Base-by-base conservation (phyloP, 352 stramenopile genomes). In the Globisporangium cederbergense region DNA sequence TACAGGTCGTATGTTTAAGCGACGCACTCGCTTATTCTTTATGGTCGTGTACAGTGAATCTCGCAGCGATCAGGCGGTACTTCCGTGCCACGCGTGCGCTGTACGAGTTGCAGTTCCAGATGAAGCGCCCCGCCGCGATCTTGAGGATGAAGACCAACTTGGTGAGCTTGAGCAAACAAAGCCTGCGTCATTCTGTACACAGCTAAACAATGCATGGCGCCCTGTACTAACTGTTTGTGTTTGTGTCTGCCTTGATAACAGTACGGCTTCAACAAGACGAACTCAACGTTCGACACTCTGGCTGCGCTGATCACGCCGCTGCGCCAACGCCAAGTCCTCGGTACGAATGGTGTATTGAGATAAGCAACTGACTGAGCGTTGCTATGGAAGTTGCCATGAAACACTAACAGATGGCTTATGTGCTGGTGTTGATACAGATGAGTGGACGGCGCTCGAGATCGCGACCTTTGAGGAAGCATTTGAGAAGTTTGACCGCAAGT, bases 401-500 rank as follows among this genome's bases (percentile, higher is more conserved):
- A 9, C 4, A n/a, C 16, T 57, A 36, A 42, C 0, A 42, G 4
- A 3, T 55, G 49, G 5, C n/a, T 7, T 18, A 1, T 57, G 6
- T 40, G 28, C 32, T 66, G 13, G 16, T 61, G 13, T 25, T 65
- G 22, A 11, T 67, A 16, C 30, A 96, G 87, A 96, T 60, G 47
- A 84, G 38, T 96, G 88, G 88, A 87, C 83, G 0, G 74, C 83
- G 2, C 72, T 83, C 11, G 83, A 96, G 57, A 77, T 96, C 34
- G 70, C 74, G 4, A 74, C 88, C n/a, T 96, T 93, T 45, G 86
- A 94, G 61, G 82, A 93, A 34, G 72, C 81, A 0, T 89, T 91
- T 49, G 76, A 90, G 42, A 77, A 76, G 9, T 92, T 83, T 66
- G 86, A 83, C 36, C 90, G 91, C 50, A 73, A 92, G 34, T 96